A percentile compares a stretch with the other conserved stretches of the same genome.
Conservation (phyloP, 164 flowering plant species). For the Liriodendron chinense region DNA sequence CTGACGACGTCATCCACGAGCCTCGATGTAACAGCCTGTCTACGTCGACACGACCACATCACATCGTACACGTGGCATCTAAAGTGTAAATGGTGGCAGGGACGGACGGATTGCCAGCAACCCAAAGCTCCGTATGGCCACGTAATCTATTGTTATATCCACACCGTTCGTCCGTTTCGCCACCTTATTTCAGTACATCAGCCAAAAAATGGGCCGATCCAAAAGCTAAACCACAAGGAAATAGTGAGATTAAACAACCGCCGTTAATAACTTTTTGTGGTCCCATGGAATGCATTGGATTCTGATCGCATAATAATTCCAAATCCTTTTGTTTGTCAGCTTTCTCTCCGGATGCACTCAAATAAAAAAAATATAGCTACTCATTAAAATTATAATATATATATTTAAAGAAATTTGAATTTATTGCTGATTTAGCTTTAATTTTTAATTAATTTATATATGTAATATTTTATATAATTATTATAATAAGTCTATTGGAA, state of each 20-base stretch:
- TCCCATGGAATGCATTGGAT: background rate
- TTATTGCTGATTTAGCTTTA: background rate
- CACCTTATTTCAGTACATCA: background rate
- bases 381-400: background rate
- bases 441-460: no score
- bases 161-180: no score
- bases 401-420: background rate
- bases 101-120: background rate
- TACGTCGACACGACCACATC: conserved; percentile 18
- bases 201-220: no score
- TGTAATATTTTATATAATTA: no score
- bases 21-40: background rate
- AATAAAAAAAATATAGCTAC: background rate
- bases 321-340: no score
- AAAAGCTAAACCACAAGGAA: no score
- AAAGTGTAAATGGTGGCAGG: background rate
- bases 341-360: no score
- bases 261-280: background rate
- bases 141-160: background rate
- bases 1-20: conserved; percentile 21
- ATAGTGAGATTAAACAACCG: no score
- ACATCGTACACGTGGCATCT: conserved; percentile 17
- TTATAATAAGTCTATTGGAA: no score
- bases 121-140: background rate
- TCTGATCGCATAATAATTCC: no score